Conservation (phyloP, 2,329 filamentous ascomycete species). For the Zymoseptoria pseudotritici region DNA sequence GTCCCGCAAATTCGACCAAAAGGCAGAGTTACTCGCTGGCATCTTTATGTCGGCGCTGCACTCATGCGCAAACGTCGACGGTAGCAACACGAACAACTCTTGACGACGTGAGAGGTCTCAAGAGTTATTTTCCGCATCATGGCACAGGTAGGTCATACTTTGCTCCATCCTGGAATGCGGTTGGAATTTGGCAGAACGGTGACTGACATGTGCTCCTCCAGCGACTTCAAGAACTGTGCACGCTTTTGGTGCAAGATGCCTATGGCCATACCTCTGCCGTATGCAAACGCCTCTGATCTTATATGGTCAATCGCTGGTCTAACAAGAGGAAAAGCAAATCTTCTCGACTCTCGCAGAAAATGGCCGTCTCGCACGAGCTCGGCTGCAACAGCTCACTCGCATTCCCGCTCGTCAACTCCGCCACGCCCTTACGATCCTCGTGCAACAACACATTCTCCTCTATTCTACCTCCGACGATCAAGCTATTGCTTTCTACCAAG, state of each 20-base stretch:
- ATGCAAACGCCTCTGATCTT: constrained; percentile 35
- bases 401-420: constrained; percentile 69
- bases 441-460: constrained; percentile 70
- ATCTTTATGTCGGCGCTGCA: constrained; percentile 3
- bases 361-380: constrained; percentile 65
- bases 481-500: constrained; percentile 67
- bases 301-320: neutral
- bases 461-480: constrained; percentile 45
- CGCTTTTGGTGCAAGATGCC: constrained; percentile 78
- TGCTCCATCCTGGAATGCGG: neutral
- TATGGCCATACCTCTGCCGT: constrained; percentile 91
- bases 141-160: constrained; percentile 2
- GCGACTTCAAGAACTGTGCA: constrained; percentile 79
- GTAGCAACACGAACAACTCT: constrained; percentile 26
- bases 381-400: constrained; percentile 64
- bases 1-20: neutral
- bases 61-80: constrained; percentile 25
- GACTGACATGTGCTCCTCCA: constrained; percentile 40
- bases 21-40: neutral
- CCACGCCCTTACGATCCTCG: constrained; percentile 72
- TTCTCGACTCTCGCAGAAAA: constrained; percentile 69
- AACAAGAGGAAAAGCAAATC: constrained; percentile 57
- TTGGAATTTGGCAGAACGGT: neutral
- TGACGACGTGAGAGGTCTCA: constrained; percentile 32
- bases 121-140: constrained; percentile 20